Evolutionary conservation across 495 filamentous ascomycete genomes (phyloP).

Genomic region (Annulohypoxylon nitens): DNA sequence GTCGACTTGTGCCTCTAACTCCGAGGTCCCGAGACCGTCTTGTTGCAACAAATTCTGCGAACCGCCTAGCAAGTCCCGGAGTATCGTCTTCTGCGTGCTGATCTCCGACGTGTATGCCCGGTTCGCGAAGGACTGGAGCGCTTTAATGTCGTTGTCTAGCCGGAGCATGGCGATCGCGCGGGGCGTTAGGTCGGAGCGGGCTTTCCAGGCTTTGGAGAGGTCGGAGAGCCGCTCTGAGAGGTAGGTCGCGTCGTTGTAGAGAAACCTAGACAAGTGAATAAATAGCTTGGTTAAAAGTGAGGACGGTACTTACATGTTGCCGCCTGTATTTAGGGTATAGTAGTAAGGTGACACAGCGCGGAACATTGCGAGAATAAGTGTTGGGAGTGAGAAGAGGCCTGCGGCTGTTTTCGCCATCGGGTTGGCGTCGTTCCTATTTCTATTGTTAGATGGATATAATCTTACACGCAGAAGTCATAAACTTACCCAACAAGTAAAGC

Average conservation of each 20-base stretch:
- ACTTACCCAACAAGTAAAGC: slow-evolving; percentile 70
- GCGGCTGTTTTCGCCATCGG: slow-evolving; percentile 77
- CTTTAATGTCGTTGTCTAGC: slow-evolving; percentile 76
- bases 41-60: slow-evolving; percentile 65
- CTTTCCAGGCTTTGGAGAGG: slow-evolving; percentile 66
- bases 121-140: slow-evolving; percentile 82
- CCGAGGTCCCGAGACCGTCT: slow-evolving; percentile 58
- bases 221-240: slow-evolving; percentile 79
- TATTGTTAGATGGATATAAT: slow-evolving; percentile 27
- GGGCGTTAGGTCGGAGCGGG: slow-evolving; percentile 57
- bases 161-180: slow-evolving; percentile 67
- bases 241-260: slow-evolving; percentile 92
- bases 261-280: slow-evolving; percentile 64
- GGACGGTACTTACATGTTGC: slow-evolving; percentile 74
- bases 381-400: slow-evolving; percentile 83
- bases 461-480: slow-evolving; percentile 3
- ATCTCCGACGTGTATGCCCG: slow-evolving; percentile 90
- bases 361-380: slow-evolving; percentile 89
- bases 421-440: slow-evolving; percentile 56
- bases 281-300: not conserved
- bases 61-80: slow-evolving; percentile 85
- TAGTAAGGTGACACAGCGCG: slow-evolving; percentile 85
- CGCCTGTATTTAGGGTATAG: slow-evolving; percentile 74
- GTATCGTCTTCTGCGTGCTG: slow-evolving; percentile 82
- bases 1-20: slow-evolving; percentile 78